Percentiles rank a stretch among this genome's conserved stretches.
These are phyloP conservation scores for Plasmodium ovale DNA, from an alignment of 169 alveolate species.

Conservation along the genomic window DNA sequence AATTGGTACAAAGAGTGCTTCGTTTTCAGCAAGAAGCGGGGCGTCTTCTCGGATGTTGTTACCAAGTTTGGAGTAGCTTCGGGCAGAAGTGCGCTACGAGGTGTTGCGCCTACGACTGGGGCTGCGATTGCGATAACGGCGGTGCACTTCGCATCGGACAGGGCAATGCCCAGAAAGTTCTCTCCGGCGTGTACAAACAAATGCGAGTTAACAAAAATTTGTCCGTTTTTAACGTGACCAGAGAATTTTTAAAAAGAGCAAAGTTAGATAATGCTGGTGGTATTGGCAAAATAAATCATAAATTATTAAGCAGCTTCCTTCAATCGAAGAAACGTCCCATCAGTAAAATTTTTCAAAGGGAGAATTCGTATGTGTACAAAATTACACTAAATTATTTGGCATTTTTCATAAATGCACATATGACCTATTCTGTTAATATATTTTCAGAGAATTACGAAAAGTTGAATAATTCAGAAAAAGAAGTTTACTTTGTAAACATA, in stretches of 20 bases:
- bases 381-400: conserved; percentile 37
- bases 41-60: too few species aligned
- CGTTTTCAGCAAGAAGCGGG: conserved; percentile 13
- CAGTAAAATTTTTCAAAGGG: background rate
- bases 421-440: conserved; percentile 32
- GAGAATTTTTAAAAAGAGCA: background rate
- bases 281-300: conserved; percentile 1
- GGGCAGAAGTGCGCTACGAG: too few species aligned
- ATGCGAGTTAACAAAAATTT: conserved; percentile 38
- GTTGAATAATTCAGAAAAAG: conserved; percentile 2
- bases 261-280: background rate
- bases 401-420: conserved; percentile 67
- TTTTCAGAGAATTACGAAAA: conserved; percentile 32
- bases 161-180: background rate
- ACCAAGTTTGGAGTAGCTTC: too few species aligned
- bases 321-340: conserved; percentile 3
- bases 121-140: too few species aligned
- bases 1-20: background rate
- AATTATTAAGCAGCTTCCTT: conserved; percentile 24
- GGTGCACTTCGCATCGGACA: background rate
- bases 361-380: conserved; percentile 1
- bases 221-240: conserved; percentile 21
- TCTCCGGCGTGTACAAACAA: conserved; percentile 1
- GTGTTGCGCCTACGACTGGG: background rate
- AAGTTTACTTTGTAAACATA: conserved; percentile 35